phyloP scores from a whole-genome alignment of 1,139 yeast species.

The Saccharomyces hybrid region DNA sequence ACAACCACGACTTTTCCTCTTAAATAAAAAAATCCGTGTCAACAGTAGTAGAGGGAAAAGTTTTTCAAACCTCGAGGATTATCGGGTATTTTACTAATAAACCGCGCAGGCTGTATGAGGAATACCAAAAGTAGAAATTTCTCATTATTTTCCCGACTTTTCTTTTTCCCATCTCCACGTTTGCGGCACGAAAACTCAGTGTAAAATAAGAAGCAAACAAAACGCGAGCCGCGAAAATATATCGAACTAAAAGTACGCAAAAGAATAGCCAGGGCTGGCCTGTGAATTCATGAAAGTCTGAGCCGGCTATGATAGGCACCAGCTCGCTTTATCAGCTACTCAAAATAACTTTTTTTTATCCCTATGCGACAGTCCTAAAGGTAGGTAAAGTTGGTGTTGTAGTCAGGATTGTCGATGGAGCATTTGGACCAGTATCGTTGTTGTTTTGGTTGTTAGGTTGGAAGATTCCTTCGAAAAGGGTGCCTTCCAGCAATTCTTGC shows the following conservation, averaged over 20 bases:
- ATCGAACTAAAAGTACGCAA: not conserved
- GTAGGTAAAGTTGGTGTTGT: conserved; percentile 25
- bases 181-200: not conserved
- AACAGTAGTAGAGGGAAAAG: not conserved
- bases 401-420: conserved; percentile 25
- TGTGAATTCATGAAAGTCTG: not conserved
- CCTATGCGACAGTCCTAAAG: conserved; percentile 23
- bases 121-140: not conserved
- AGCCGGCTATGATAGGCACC: not conserved
- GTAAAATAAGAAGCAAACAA: not conserved
- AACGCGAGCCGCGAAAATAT: not conserved
- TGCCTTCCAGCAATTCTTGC: conserved; percentile 12
- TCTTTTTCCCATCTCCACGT: not conserved
- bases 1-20: not conserved
- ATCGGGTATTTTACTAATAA: not conserved
- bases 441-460: conserved; percentile 53
- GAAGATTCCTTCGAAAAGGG: conserved; percentile 35
- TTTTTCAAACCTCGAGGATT: not conserved
- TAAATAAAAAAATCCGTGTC: not conserved
- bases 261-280: not conserved
- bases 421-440: conserved; percentile 52
- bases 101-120: not conserved
- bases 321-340: not conserved
- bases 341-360: not conserved
- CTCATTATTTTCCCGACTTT: not conserved